These are phyloP conservation scores for Trichoderma citrinoviride DNA, from an alignment of 2,329 filamentous ascomycete genomes.

Conservation along the genomic window DNA sequence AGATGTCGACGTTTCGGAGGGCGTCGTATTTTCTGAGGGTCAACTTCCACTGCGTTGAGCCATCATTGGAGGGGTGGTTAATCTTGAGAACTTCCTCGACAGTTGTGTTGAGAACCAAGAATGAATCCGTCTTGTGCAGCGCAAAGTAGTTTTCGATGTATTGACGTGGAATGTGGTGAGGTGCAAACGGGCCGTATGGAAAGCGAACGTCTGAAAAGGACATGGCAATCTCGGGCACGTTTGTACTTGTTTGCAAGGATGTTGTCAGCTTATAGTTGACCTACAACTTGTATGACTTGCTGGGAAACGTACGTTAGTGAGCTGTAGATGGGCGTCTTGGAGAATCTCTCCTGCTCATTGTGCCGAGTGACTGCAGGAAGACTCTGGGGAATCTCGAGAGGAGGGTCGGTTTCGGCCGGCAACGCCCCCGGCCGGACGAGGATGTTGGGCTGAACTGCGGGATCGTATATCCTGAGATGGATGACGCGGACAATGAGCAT, in stretches of 20 bases:
- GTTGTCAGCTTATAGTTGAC: neutral
- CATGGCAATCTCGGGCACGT: slow-evolving; percentile 57
- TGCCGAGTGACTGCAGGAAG: slow-evolving; percentile 43
- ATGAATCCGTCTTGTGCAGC: slow-evolving; percentile 44
- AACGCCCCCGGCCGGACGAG: slow-evolving; percentile 43
- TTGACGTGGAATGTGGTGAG: slow-evolving; percentile 53
- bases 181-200: slow-evolving; percentile 55
- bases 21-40: slow-evolving; percentile 48
- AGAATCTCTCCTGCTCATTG: slow-evolving; percentile 45
- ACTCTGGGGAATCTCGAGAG: slow-evolving; percentile 42
- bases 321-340: slow-evolving; percentile 50
- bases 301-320: slow-evolving; percentile 45
- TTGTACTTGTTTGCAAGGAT: slow-evolving; percentile 48
- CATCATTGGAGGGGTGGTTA: slow-evolving; percentile 9
- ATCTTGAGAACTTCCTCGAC: slow-evolving; percentile 48
- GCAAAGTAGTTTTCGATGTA: slow-evolving; percentile 58
- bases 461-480: slow-evolving; percentile 49
- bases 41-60: slow-evolving; percentile 41
- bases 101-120: slow-evolving; percentile 50
- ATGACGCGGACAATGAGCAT: neutral
- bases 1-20: slow-evolving; percentile 44
- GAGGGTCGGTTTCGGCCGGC: slow-evolving; percentile 46
- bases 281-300: no score
- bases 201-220: slow-evolving; percentile 53
- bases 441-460: slow-evolving; percentile 37